Base-by-base conservation (phyloP, 306 rosid species). In the Cicer judaicum region DNA sequence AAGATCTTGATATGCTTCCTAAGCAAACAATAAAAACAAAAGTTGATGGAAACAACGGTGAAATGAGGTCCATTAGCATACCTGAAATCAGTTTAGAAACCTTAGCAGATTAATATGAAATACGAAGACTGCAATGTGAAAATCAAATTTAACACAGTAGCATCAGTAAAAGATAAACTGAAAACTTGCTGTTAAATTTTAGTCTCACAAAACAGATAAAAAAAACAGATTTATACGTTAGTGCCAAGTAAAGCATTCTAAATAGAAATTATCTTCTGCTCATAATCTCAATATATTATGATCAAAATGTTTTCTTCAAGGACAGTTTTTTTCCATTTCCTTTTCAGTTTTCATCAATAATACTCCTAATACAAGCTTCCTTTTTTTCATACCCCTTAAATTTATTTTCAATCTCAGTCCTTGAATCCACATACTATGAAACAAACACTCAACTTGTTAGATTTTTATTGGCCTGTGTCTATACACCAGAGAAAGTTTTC, bases 11-110 rank as follows among this genome's bases (percentile, higher is more conserved):
- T 64, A 94, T 78, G 87, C 98, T 91, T 75, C 97, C 98, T 54
- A 94, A 70, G 84, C 98, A 94, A 76, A 94, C 98, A 24, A 94
- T 72, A 72, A 85, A 72, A 76, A 94, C 87, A 74, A 94, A 91
- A 73, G 88, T 96, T 7, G 98, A 91, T 50, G 96, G 98, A 87
- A 82, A 90, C 82, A 94, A 73, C 14, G 98, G 98, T 47, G 98
- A 94, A 77, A 88, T 80, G 39, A 94, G 96, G 88, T 94, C 98
- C 98, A 94, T 94, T 77, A 94, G 86, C 98, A 94, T 91, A 77
- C 97, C 97, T 91, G 90, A 81, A 84, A 79, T 76, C 47, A 70
- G 79, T 40, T 65, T 11, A 77, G 10, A 79, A 13, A 64, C 50
- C 68, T 36, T 78, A 47, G 56, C 19, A 74, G 48, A 77, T 81